These are phyloP conservation scores for Alternaria sp. DNA, from an alignment of 2,329 filamentous ascomycete genomes.

Conservation along the genomic window DNA sequence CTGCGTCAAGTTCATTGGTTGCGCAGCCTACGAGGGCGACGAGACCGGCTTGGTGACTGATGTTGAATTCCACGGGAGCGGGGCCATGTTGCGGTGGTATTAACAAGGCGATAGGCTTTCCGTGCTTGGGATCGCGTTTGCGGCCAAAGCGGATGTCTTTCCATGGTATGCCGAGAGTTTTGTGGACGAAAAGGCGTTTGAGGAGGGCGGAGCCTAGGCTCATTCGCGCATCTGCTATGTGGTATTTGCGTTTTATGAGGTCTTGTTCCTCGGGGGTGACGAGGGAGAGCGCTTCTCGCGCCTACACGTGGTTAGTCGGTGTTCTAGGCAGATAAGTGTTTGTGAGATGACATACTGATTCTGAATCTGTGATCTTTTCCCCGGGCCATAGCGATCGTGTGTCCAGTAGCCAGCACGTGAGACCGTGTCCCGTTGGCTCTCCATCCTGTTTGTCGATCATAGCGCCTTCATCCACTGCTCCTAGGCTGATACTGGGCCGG, in stretches of 20 bases:
- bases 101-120: conserved; percentile 58
- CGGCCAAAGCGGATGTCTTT: conserved; percentile 62
- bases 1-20: conserved; percentile 39
- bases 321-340: background rate
- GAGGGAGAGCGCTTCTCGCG: conserved; percentile 51
- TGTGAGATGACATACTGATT: conserved; percentile 9
- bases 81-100: conserved; percentile 5
- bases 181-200: conserved; percentile 72
- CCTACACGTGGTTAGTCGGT: conserved; percentile 35
- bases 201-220: conserved; percentile 73
- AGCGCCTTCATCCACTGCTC: background rate
- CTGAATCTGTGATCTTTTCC: conserved; percentile 46
- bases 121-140: conserved; percentile 58
- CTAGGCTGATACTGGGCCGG: background rate
- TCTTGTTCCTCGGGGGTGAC: conserved; percentile 61
- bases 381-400: conserved; percentile 57
- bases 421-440: conserved; percentile 17
- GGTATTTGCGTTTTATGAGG: conserved; percentile 66
- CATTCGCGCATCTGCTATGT: conserved; percentile 76
- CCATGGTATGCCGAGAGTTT: conserved; percentile 67
- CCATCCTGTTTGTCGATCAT: conserved; percentile 19
- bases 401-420: conserved; percentile 59
- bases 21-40: conserved; percentile 67
- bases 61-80: conserved; percentile 70
- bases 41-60: conserved; percentile 78